phyloP scores from a whole-genome alignment of 2,329 filamentous ascomycete species.

The Ophiocordyceps robertsii region DNA sequence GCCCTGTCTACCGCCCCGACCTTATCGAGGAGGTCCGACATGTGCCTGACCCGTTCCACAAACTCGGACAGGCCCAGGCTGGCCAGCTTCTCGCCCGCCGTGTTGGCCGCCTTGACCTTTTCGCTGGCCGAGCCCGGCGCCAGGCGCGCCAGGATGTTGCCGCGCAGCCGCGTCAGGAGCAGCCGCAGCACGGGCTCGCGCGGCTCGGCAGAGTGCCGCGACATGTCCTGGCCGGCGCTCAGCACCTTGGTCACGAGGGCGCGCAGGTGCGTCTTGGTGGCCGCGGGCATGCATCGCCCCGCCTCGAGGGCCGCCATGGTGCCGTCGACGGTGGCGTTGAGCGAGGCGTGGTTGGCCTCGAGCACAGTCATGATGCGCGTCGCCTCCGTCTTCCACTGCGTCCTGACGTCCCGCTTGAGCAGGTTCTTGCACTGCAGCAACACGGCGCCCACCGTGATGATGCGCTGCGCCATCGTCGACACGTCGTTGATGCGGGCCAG shows the following conservation, averaged over 20 bases:
- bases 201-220: constrained; percentile 25
- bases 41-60: constrained; percentile 51
- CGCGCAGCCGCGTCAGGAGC: constrained; percentile 52
- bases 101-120: constrained; percentile 55
- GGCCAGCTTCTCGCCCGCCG: constrained; percentile 55
- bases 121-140: constrained; percentile 55
- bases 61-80: constrained; percentile 62
- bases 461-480: constrained; percentile 30
- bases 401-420: constrained; percentile 66
- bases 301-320: constrained; percentile 50
- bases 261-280: constrained; percentile 45
- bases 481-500: constrained; percentile 40
- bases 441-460: constrained; percentile 62
- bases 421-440: constrained; percentile 72
- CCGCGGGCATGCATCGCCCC: constrained; percentile 49
- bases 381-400: constrained; percentile 64
- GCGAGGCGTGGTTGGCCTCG: constrained; percentile 36
- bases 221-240: constrained; percentile 32
- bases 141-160: constrained; percentile 52
- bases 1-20: constrained; percentile 55
- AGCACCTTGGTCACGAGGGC: constrained; percentile 44
- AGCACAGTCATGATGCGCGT: constrained; percentile 57
- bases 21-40: constrained; percentile 54
- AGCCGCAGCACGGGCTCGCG: constrained; percentile 49
- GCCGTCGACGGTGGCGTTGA: constrained; percentile 43